Evolutionary conservation across 2,329 filamentous ascomycete genomes (phyloP), one percentile per base, ranked within the genome.

Genomic region (Arachnomyces sp.): DNA sequence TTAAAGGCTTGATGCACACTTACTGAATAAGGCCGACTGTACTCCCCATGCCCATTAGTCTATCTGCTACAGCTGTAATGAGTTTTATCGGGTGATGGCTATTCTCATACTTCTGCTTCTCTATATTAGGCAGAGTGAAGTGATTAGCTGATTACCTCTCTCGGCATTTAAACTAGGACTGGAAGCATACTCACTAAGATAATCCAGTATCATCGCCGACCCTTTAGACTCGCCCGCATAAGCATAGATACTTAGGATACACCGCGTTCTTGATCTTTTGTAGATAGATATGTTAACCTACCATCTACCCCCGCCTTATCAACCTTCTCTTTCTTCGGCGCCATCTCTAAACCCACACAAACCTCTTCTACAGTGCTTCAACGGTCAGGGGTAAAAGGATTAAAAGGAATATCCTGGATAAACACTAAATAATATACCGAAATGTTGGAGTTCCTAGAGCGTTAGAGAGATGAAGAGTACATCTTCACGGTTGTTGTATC

Each of bases 21-120:
- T 50, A 73, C 73, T 9, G 73, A 76, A 52, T 75, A 75, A 3
- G 73, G 73, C 45, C 73, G 71, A 57, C 71, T 74, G 48, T 31
- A 29, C 39, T 31, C 5, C 9, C 5, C 9, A 9, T 25, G 12
- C 12, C 15, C 8, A 8, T 25, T 25, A 25, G 21, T 9, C 21
- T 5, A 9, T 9, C 9, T 25, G 5, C 21, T 9, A 25, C 21
- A 25, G 9, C 5, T 25, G 9, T 25, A 25, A 9, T 25, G 5
- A 25, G 21, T 25, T 25, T 25, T 25, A 25, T 9, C 21, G 21
- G 21, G 9, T 5, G 21, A 25, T 25, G 9, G 21, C 21, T 25
- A 29, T 33, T 21, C 25, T 52, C 54, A 37, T 55, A 72, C 69
- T 74, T 74, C 42, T 73, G 69, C 49, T 67, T 65, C 29, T 60